These are phyloP conservation scores for Metarhizium humberi DNA, from an alignment of 2,329 filamentous ascomycete species.

Conservation along the genomic window DNA sequence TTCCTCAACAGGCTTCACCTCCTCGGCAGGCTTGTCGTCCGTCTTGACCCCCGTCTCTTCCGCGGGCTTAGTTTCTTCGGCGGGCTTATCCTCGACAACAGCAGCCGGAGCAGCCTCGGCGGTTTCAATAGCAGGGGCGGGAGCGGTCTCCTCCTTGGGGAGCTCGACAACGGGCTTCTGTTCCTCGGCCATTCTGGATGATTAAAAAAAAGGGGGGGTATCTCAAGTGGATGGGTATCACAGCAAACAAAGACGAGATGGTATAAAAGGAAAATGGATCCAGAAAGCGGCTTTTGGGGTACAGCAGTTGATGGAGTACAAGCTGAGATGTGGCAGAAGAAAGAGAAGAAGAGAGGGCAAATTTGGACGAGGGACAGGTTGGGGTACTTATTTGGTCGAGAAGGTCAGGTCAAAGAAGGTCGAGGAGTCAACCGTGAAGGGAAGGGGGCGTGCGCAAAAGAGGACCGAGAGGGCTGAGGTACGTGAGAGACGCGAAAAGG, in stretches of 20 bases:
- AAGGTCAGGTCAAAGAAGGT: conserved; percentile 7
- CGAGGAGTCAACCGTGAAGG: conserved; percentile 8
- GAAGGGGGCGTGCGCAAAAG: conserved; percentile 4
- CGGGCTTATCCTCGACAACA: conserved; percentile 29
- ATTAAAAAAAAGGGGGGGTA: conserved; percentile 25
- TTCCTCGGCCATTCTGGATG: conserved; percentile 60
- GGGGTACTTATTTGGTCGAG: conserved; percentile 33
- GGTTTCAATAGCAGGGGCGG: conserved; percentile 19
- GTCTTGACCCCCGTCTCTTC: conserved; percentile 27
- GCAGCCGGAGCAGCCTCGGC: conserved; percentile 24
- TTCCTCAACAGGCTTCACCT: conserved; percentile 66
- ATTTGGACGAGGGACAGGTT: conserved; percentile 20
- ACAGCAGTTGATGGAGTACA: conserved; percentile 15
- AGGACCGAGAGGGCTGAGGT: background rate
- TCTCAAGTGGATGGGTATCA: conserved; percentile 41
- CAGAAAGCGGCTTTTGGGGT: conserved; percentile 22
- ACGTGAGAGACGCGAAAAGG: background rate
- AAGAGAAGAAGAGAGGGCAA: conserved; percentile 18
- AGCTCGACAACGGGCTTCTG: conserved; percentile 53
- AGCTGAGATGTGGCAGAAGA: conserved; percentile 22
- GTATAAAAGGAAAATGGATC: conserved; percentile 29
- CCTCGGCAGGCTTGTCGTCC: conserved; percentile 34
- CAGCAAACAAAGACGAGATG: conserved; percentile 33
- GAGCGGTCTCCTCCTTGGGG: conserved; percentile 43
- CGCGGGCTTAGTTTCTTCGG: conserved; percentile 24